A percentile compares a stretch with the other conserved stretches of the same genome.
These are phyloP conservation scores for Coemansia sp. DNA, from an alignment of 192 early-diverging fungal genomes.

Conservation along the genomic window DNA sequence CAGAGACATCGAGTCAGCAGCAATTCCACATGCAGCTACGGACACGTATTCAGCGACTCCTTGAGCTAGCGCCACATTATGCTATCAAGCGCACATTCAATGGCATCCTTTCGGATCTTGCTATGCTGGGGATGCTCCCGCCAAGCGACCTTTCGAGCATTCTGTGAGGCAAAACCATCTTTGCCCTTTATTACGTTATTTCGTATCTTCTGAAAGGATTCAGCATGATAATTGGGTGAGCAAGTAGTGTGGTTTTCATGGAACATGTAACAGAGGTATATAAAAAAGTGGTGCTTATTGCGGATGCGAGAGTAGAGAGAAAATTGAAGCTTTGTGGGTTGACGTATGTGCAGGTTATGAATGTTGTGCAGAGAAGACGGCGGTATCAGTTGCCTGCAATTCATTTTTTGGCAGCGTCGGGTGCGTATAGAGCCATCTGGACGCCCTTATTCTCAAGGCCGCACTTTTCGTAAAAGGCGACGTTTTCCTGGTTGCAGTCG, in stretches of 20 bases:
- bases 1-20: conserved; percentile 1
- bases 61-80: conserved; percentile 15
- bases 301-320: not conserved
- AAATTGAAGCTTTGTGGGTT: not conserved
- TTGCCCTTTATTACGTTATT: not conserved
- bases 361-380: no score
- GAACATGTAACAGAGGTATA: not conserved
- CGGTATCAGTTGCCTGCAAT: not conserved
- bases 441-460: conserved; percentile 75
- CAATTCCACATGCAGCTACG: conserved; percentile 31
- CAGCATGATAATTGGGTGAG: not conserved
- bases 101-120: conserved; percentile 20
- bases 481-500: conserved; percentile 72
- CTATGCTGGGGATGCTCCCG: conserved; percentile 29
- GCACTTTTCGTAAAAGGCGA: conserved; percentile 91
- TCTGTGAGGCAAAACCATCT: conserved; percentile 4
- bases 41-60: conserved; percentile 25
- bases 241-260: not conserved
- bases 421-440: conserved; percentile 65
- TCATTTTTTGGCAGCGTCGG: conserved; percentile 22
- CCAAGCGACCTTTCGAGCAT: conserved; percentile 25
- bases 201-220: not conserved
- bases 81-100: conserved; percentile 8
- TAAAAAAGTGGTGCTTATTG: not conserved
- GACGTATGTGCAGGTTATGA: no score